Evolutionary conservation across 495 filamentous ascomycete genomes (phyloP), one percentile per base, ranked within the genome.

Genomic region (Neurospora sp.): DNA sequence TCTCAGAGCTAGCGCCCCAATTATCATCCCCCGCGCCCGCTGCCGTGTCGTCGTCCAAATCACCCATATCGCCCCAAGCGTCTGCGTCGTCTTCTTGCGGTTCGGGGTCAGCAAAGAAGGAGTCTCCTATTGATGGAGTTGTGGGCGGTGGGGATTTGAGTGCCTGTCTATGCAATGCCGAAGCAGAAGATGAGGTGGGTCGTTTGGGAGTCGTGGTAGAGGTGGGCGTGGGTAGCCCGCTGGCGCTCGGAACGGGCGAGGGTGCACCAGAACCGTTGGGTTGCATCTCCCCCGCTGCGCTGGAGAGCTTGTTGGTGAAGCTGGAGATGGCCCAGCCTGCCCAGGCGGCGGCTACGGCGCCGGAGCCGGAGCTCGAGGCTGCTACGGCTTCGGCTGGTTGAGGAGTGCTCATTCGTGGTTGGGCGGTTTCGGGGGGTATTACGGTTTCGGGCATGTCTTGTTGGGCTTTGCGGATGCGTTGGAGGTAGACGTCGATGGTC

Each of bases 251-350:
- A 72, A 75, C 38, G 5, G 76, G 71, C 1, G 77, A 68, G 22
- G 80, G 40, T 0, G 75, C 70, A 3, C 75, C 68, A 8, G 74
- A 59, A 3, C 78, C 81, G 27, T 76, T 79, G n/a, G 71, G 45
- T 14, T 94, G 86, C 68, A 99, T 98, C 65, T 97, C 91, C 20
- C 96, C 96, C 38, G 89, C 91, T 3, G 93, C 93, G 3, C 93
- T 81, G 14, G 92, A 88, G 38, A 99, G 79, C 77, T 96, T 98
- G 81, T 97, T 97, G 5, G 96, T 97, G 81, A 99, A 98, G n/a
- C 93, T 97, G 3, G 96, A 97, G 65, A 99, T 97, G 0, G 96
- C 96, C 96, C 96, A 99, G 53, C 96, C 96, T 6, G 95, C 89
- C 96, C 95, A 98, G 4, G 75, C 71, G 4, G 79, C 72, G 14